These are phyloP conservation scores for Dactylellina haptotyla DNA, from an alignment of 2,329 filamentous ascomycete species.

Conservation along the genomic window DNA sequence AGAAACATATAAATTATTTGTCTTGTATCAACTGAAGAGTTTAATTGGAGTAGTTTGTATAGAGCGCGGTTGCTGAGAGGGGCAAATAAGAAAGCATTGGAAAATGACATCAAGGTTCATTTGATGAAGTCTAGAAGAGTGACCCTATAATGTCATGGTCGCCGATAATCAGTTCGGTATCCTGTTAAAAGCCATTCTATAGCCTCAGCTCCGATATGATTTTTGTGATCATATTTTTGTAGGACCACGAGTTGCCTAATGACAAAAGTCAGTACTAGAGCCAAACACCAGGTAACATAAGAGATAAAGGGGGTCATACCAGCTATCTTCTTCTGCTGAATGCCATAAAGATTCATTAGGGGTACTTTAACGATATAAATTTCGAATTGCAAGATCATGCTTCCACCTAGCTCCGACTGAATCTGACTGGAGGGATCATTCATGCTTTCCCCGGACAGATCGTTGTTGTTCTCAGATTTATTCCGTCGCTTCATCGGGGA, in stretches of 20 bases:
- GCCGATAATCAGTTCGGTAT: no score
- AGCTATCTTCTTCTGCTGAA: conserved; percentile 96
- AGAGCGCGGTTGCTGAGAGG: not conserved
- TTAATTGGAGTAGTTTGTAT: conserved; percentile 2
- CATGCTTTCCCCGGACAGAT: conserved; percentile 83
- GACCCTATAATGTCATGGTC: no score
- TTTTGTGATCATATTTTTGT: conserved; percentile 97
- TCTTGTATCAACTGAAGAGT: not conserved
- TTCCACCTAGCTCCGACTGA: conserved; percentile 80
- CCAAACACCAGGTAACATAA: not conserved
- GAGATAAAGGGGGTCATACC: conserved; percentile 15
- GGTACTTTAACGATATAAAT: conserved; percentile 98
- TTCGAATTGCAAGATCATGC: conserved; percentile 87
- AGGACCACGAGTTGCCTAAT: conserved; percentile 91
- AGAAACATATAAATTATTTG: conserved; percentile 14
- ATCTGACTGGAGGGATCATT: conserved; percentile 87
- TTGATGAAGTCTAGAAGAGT: no score
- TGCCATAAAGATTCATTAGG: conserved; percentile 87
- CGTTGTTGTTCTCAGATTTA: conserved; percentile 84
- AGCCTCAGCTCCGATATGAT: conserved; percentile 87
- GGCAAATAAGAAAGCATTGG: not conserved
- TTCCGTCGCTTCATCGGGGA: conserved; percentile 62
- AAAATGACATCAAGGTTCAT: not conserved
- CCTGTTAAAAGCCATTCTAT: conserved; percentile 63
- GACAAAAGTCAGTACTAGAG: not conserved